Evolutionary conservation across 2,329 filamentous ascomycete species (phyloP).

Genomic region (Monosporascus sp.): DNA sequence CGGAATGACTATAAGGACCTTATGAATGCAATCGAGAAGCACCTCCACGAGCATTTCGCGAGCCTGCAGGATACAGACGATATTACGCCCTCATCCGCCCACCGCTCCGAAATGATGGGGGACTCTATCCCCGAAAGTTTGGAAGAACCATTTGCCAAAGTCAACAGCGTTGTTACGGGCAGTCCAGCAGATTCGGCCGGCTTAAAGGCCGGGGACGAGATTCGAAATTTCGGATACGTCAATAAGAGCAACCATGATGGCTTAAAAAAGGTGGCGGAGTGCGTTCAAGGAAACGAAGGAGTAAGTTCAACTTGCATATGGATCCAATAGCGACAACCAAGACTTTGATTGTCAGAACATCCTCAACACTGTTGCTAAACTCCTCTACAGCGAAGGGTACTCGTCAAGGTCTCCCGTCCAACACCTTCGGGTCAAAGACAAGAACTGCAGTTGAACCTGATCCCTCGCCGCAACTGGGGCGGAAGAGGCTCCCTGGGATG

Average conservation of each 20-base stretch:
- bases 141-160: conserved; percentile 69
- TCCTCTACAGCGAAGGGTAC: conserved; percentile 54
- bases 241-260: conserved; percentile 82
- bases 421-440: conserved; percentile 35
- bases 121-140: conserved; percentile 30
- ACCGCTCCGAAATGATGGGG: conserved; percentile 20
- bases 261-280: conserved; percentile 79
- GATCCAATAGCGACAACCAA: conserved; percentile 1
- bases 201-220: conserved; percentile 71
- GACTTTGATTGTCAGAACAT: conserved; percentile 1
- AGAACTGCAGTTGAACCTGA: conserved; percentile 67
- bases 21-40: conserved; percentile 77
- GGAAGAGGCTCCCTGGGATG: conserved; percentile 86
- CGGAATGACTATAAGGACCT: conserved; percentile 90
- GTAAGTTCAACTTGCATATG: conserved; percentile 48
- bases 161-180: conserved; percentile 72
- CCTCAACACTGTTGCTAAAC: conserved; percentile 3
- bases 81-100: conserved; percentile 18
- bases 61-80: conserved; percentile 50
- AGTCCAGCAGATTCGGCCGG: conserved; percentile 84
- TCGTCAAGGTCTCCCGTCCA: conserved; percentile 59
- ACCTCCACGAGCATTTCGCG: conserved; percentile 89
- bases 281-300: conserved; percentile 83
- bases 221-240: conserved; percentile 80
- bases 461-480: conserved; percentile 78